phyloP scores from a whole-genome alignment of 2,329 filamentous ascomycete genomes.

The Rhynchosporium secalis region DNA sequence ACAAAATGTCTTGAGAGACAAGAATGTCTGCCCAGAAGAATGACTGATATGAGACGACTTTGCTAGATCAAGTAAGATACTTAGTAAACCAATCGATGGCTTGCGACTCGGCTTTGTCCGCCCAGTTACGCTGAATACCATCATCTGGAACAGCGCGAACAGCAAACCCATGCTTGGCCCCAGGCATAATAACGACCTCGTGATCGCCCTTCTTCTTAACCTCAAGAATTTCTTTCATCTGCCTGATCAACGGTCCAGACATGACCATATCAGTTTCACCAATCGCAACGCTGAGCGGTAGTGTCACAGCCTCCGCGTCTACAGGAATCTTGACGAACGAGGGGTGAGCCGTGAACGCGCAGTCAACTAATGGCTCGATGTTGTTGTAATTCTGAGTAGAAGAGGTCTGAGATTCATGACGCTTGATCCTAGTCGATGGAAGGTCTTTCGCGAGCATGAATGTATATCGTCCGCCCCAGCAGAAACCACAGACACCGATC shows the following conservation, averaged over 20 bases:
- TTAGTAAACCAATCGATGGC: conserved; percentile 42
- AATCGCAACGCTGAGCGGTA: conserved; percentile 50
- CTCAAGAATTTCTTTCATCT: conserved; percentile 37
- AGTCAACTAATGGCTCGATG: conserved; percentile 46
- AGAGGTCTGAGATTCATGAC: conserved; percentile 23
- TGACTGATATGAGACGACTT: no score
- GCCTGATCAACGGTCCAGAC: conserved; percentile 30
- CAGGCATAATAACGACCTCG: conserved; percentile 41
- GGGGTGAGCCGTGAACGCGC: conserved; percentile 55
- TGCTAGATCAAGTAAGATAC: conserved; percentile 27
- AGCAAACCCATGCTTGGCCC: conserved; percentile 47
- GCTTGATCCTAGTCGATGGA: conserved; percentile 29
- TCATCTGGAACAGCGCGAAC: conserved; percentile 41
- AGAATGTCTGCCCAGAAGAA: no score
- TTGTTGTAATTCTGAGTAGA: conserved; percentile 5
- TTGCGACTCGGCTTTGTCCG: conserved; percentile 43
- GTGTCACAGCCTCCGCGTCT: conserved; percentile 46
- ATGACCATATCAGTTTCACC: conserved; percentile 49
- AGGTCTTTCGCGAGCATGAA: conserved; percentile 49
- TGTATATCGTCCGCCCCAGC: conserved; percentile 61
- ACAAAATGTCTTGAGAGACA: no score
- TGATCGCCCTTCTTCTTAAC: conserved; percentile 34
- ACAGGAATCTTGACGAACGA: conserved; percentile 48
- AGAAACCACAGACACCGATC: conserved; percentile 59
- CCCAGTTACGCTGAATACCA: conserved; percentile 39